Conservation (phyloP, 345 rosid genomes). For the Abelmoschus esculentus region DNA sequence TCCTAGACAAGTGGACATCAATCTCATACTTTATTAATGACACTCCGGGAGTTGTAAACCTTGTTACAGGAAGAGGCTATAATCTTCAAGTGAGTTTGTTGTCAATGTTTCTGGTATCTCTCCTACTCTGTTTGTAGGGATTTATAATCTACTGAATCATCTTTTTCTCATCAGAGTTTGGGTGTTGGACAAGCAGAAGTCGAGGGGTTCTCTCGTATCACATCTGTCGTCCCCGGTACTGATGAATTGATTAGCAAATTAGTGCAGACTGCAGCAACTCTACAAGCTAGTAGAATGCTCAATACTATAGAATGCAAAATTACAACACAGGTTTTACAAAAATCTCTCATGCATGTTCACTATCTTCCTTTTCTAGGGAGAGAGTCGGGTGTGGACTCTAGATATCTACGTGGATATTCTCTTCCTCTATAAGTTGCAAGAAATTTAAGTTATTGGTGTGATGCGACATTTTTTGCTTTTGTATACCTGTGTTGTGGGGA, state of each 20-base stretch:
- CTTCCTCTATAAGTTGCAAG: slow-evolving; percentile 37
- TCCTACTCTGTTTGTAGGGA: neutral
- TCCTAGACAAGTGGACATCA: slow-evolving; percentile 55
- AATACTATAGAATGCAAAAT: neutral
- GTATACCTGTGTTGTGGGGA: neutral
- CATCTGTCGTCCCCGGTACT: slow-evolving; percentile 59
- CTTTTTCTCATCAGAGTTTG: slow-evolving; percentile 44
- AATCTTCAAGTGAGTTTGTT: slow-evolving; percentile 47
- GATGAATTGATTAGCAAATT: slow-evolving; percentile 60
- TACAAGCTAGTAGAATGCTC: slow-evolving; percentile 32
- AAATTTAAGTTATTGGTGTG: neutral
- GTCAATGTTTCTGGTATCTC: neutral
- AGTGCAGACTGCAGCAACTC: slow-evolving; percentile 60
- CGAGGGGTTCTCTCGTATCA: slow-evolving; percentile 58
- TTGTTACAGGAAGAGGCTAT: slow-evolving; percentile 66
- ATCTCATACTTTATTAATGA: slow-evolving; percentile 57
- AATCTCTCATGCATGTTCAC: neutral
- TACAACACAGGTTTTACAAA: neutral
- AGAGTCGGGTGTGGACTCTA: slow-evolving; percentile 90
- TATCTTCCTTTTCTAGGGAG: slow-evolving; percentile 33
- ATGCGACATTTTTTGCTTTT: neutral
- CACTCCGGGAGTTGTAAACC: slow-evolving; percentile 59
- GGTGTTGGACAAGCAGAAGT: slow-evolving; percentile 59
- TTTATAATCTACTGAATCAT: slow-evolving; percentile 6
- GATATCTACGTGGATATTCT: slow-evolving; percentile 75